Base-by-base conservation (phyloP, 495 filamentous ascomycete genomes). In the Collariella sp. region DNA sequence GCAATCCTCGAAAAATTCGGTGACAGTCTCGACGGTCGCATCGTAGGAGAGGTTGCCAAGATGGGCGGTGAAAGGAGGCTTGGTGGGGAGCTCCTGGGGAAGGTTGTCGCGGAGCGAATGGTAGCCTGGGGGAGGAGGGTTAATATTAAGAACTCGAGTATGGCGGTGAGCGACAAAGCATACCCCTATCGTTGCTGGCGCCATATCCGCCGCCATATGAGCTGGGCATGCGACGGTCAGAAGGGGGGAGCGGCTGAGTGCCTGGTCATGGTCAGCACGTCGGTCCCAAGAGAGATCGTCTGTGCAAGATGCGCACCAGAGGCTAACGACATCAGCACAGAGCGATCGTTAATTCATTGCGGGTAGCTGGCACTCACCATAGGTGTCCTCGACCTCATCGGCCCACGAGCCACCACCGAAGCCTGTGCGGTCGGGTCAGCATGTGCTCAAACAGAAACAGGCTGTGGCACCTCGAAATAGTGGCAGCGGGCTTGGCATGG, bases 31-130 rank as follows among this genome's bases (percentile, higher is more conserved):
- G 42, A 77, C 75, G 10, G 88, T 93, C 20, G 88, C 87, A 67
- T 96, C 91, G 67, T 95, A 98, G 19, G 91, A 89, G 46, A 98
- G 82, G 64, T 98, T 98, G 55, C 94, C 93, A 47, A 98, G 80
- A 75, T 98, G 94, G 43, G 87, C 89, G 41, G 93, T 97, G 73
- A 80, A 98, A 0, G 93, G 93, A 26, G 93, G 91, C 72, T 89
- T 88, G 35, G 85, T 83, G 19, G 93, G 93, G 39, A 97, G 80
- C n/a, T 63, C 57, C 54, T 62, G 59, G 40, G 89, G 87, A 51
- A 96, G 81, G 59, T 85, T 79, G 61, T 96, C 88, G 58, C 90
- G 86, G 54, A 81, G 67, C 46, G 82, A 64, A 38, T 59, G 78
- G 63, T 83, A 88, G 60, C 83, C 84, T 76, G 50, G 9, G 44